Evolutionary conservation across 2,329 filamentous ascomycete species (phyloP).

Genomic region (Botrytis sinoallii): DNA sequence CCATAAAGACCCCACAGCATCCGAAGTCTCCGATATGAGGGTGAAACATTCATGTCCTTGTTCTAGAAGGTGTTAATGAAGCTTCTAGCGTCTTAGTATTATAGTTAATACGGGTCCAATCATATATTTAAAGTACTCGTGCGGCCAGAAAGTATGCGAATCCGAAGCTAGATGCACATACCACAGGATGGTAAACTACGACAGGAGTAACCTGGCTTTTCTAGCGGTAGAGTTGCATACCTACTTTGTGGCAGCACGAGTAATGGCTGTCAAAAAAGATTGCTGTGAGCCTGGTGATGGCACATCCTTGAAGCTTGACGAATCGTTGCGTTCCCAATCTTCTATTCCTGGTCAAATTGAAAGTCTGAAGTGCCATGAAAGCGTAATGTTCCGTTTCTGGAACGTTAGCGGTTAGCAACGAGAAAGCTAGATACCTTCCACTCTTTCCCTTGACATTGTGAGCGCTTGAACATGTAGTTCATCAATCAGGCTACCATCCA

Average conservation of each 20-base stretch:
- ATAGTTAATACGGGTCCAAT: background rate
- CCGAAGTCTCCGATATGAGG: constrained; percentile 7
- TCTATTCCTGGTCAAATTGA: background rate
- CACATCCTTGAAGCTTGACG: background rate
- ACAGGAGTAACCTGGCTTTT: background rate
- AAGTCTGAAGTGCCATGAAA: background rate
- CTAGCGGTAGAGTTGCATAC: background rate
- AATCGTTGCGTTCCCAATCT: background rate
- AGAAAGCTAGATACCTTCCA: background rate
- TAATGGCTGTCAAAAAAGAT: background rate
- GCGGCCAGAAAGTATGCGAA: background rate
- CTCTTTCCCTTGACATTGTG: background rate
- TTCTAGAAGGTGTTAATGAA: constrained; percentile 20
- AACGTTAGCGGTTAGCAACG: background rate
- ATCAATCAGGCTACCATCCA: background rate
- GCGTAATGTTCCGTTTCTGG: constrained; percentile 9
- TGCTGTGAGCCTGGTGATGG: background rate
- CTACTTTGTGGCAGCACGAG: background rate
- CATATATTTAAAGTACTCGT: background rate
- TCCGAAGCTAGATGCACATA: background rate
- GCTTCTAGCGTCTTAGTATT: constrained; percentile 17
- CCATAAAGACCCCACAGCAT: background rate
- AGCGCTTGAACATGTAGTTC: constrained; percentile 7
- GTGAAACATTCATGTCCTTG: constrained; percentile 13
- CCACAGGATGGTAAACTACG: background rate